These are phyloP conservation scores for Nemania sp. DNA, from an alignment of 2,329 filamentous ascomycete genomes.

Conservation along the genomic window DNA sequence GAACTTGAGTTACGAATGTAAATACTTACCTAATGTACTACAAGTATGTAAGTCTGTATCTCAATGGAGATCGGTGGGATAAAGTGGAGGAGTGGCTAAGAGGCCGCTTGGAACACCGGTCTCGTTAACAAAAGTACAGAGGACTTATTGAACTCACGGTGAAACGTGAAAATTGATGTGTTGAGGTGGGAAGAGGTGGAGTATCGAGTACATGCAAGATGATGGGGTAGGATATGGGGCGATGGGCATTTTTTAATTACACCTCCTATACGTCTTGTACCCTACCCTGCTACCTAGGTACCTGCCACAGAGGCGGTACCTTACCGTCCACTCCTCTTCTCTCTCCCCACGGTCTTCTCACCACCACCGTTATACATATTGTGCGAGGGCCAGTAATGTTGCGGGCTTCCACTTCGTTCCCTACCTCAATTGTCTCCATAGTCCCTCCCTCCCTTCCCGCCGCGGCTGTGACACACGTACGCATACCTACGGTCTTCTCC, in stretches of 20 bases:
- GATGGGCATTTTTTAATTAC: slow-evolving; percentile 30
- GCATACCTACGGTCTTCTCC: slow-evolving; percentile 27
- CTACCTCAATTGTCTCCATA: slow-evolving; percentile 17
- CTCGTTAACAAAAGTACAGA: background rate
- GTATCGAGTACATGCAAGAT: slow-evolving; percentile 18
- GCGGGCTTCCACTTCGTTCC: slow-evolving; percentile 27
- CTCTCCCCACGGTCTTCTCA: slow-evolving; percentile 27
- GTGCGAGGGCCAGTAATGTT: slow-evolving; percentile 28
- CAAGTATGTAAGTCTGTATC: too few relatives aligned
- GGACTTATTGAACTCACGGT: background rate
- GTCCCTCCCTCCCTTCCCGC: slow-evolving; percentile 5
- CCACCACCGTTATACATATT: slow-evolving; percentile 21
- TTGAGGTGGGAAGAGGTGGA: accelerated
- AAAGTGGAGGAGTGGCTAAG: background rate
- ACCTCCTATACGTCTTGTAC: slow-evolving; percentile 26
- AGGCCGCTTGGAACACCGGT: background rate
- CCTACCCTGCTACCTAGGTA: slow-evolving; percentile 6
- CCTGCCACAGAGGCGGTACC: slow-evolving; percentile 7
- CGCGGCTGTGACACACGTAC: slow-evolving; percentile 25
- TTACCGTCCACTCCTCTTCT: slow-evolving; percentile 19
- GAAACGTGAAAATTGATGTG: too few relatives aligned
- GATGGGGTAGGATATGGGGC: background rate
- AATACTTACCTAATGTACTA: background rate
- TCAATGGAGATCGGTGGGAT: background rate
- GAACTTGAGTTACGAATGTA: background rate